Base-by-base conservation (phyloP, 1,284 basidiomycete genomes). In the Phellinidium pouzarii region DNA sequence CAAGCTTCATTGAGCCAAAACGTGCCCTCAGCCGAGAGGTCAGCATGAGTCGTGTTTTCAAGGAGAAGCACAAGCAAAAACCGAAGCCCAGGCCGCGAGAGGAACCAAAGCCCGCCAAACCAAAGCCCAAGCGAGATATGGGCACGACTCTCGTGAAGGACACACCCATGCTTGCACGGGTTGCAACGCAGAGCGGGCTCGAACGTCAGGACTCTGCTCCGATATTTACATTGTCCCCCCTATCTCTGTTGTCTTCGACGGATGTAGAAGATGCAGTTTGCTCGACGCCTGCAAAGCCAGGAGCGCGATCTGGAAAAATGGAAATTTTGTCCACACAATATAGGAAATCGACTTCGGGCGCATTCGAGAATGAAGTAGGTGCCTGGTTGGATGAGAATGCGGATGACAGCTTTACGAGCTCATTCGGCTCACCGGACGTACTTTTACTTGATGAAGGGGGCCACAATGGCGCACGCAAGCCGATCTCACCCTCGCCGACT, bases 11-110 rank as follows among this genome's bases (percentile, higher is more conserved):
- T 55, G 64, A 70, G 55, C 59, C 64, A 0, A 78, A 76, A 57
- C 71, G 75, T 6, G 65, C 74, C 3, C 64, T 86, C 17, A 77
- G 74, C 52, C 73, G 81, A 29, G 84, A 87, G 64, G 72, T 87
- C 58, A 86, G 81, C 65, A 87, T 87, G 85, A 80, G 78, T 11
- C 75, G 80, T 22, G 76, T 68, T 20, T 85, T 87, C 68, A 83
- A 79, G 61, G 68, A 69, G 14, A 59, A 51, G 22, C 31, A 42
- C 9, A 55, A 51, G 40, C 20, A 12, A 22, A 48, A 43, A 27
- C 19, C 20, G 1, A 55, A 31, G 44, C 14, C 25, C 23, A 46
- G 12, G 37, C 14, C 19, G 3, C 26, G 9, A 14, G 38, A 46
- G 9, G 29, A 44, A 7, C 29, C 48, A 1, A 48, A 42, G 29